Conservation (phyloP, 352 stramenopile species). For the Nannochloropsis limnetica region DNA sequence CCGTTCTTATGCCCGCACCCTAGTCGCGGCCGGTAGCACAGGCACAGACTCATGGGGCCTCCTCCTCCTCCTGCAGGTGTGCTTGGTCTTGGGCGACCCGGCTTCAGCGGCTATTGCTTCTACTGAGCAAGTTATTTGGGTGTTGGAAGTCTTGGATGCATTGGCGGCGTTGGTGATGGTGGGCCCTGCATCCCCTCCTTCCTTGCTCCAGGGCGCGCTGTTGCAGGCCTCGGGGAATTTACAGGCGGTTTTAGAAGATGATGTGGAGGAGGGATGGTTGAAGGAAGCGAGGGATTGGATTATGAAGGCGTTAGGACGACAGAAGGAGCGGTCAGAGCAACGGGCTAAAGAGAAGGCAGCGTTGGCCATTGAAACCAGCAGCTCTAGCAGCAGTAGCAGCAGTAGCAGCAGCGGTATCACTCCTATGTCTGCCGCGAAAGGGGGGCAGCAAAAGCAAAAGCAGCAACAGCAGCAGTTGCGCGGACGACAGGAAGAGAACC, state of each 20-base stretch:
- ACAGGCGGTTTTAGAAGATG: neutral
- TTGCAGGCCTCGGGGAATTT: slow-evolving; percentile 11
- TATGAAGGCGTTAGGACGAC: neutral
- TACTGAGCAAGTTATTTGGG: neutral
- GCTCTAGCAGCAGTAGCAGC: neutral
- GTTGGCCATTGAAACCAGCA: neutral
- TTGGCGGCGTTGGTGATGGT: neutral
- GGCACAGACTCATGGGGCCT: neutral
- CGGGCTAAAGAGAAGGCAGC: neutral
- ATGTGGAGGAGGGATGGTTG: slow-evolving; percentile 17
- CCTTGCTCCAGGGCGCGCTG: neutral
- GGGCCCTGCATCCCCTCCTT: neutral
- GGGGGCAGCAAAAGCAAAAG: neutral
- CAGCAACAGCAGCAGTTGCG: neutral
- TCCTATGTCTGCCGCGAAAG: neutral
- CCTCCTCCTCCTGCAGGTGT: neutral
- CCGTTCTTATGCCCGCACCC: neutral
- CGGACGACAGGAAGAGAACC: neutral
- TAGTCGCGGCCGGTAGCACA: neutral
- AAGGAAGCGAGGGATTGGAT: slow-evolving; percentile 24
- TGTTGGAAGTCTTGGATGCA: neutral
- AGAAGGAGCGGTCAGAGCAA: neutral
- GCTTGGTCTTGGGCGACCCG: neutral
- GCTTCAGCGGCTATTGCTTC: neutral
- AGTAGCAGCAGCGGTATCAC: neutral